Evolutionary conservation across 2,329 filamentous ascomycete species (phyloP), one percentile per base, ranked within the genome.

Genomic region (Trichophyton simii): DNA sequence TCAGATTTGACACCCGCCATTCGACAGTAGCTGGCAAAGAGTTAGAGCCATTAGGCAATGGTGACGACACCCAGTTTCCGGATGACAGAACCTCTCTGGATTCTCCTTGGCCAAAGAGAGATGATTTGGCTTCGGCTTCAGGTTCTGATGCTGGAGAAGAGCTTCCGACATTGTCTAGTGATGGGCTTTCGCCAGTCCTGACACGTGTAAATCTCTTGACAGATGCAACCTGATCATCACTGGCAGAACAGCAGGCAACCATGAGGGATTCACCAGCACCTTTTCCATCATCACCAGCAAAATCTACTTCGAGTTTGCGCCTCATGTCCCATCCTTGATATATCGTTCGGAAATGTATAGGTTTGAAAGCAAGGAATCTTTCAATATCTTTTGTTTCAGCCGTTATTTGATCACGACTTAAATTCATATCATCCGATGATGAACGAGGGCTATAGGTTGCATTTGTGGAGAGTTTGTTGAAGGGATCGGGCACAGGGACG

Each of bases 271-370:
- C 92, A 20, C 91, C 91, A 28, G 85, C 86, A 57, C 85, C 83
- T 60, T 83, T 78, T n/a, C 83, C 83, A 73, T 94, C 88, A 66
- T 91, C 89, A 20, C 83, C 85, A 46, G 87, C 87, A 74, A 96
- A 97, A 70, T 99, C 94, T 1, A 96, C 89, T 68, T 94, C 87
- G 2, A 97, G 77, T 64, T 79, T 85, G 63, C 91, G 83, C 60
- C 85, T 85, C 91, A 97, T 97, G 69, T 97, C 89, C 92, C 94
- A 97, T 1, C 88, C 87, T 62, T 87, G 77, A 69, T 88, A 97
- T 0, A 84, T 78, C 68, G 85, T 86, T 22, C 86, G 84, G 71
- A 95, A 95, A 67, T 95, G 83, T 46, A 83, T 82, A 3, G 92
- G 91, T 66, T 83, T 86, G 67, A 87, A 84, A 0, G 77, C 78